These are phyloP conservation scores for Epichloe bromicola DNA, from an alignment of 2,329 filamentous ascomycete genomes.

Conservation along the genomic window DNA sequence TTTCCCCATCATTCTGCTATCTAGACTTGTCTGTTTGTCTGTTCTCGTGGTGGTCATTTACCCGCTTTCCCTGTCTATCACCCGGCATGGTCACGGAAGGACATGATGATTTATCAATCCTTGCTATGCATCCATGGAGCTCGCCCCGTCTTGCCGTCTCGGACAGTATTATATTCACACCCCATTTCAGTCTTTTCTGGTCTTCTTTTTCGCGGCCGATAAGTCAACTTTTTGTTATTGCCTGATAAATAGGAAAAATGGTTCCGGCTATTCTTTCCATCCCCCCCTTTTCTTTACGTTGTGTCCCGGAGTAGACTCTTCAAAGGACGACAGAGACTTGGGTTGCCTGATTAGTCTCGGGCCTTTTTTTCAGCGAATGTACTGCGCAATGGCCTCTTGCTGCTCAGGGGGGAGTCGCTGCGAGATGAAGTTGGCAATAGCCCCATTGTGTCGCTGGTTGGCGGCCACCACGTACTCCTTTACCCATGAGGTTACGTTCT, in stretches of 20 bases:
- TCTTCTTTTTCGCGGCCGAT: neutral
- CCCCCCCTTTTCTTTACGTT: neutral
- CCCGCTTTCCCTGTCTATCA: neutral
- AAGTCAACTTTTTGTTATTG: neutral
- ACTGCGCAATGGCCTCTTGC: slow-evolving; percentile 37
- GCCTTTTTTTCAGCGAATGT: slow-evolving; percentile 26
- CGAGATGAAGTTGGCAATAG: slow-evolving; percentile 56
- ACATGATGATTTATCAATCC: neutral
- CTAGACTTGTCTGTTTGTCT: neutral
- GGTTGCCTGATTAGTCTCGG: neutral
- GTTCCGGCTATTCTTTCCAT: neutral
- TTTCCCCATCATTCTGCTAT: neutral
- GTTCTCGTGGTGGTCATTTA: neutral
- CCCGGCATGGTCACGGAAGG: no score
- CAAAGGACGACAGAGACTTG: neutral
- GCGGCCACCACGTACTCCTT: slow-evolving; percentile 63
- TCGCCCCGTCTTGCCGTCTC: neutral
- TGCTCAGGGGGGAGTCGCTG: slow-evolving; percentile 57
- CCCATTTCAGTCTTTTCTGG: neutral
- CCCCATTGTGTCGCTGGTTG: slow-evolving; percentile 58
- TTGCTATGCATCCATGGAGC: neutral
- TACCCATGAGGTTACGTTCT: slow-evolving; percentile 76
- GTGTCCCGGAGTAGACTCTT: neutral
- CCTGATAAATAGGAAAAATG: no score
- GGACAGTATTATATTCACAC: neutral